Base-by-base conservation (phyloP, 306 rosid genomes). In the Vigna trinervia region DNA sequence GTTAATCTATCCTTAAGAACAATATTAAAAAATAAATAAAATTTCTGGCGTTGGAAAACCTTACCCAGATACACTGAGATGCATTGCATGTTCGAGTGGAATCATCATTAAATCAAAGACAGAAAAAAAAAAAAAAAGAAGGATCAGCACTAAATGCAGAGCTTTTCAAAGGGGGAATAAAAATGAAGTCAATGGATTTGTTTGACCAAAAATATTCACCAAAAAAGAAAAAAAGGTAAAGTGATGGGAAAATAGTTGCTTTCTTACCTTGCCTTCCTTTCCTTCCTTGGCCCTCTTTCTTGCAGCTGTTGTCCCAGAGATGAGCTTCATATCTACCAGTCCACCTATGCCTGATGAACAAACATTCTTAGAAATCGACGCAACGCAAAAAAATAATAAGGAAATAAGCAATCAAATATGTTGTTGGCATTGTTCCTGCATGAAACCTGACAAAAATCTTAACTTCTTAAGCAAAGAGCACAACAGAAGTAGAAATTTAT, bases 221-320 rank as follows among this genome's bases (percentile, higher is more conserved):
- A 12, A 8, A 56, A 28, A 47, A 66, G 41, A 30, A 57, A 46
- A 50, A 66, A 38, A 23, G 19, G 22, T 12, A 5, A 57, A 52
- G 4, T 11, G 12, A 12, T 13, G 77, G 8, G 67, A 56, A 22
- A 54, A 10, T 73, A 19, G 23, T 69, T 46, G 36, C 19, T 80
- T 50, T 19, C 84, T 30, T 76, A 90, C 97, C 97, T 90, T 92
- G 97, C 82, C 90, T 92, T 85, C 97, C 97, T 84, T 92, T 92
- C 86, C 97, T 92, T 73, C 89, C 90, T 48, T 92, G 97, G 23
- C 97, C 97, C 82, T 92, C 97, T 87, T 88, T 90, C 88, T 92
- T 92, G 87, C 91, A 85, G 79, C 93, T 90, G 75, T 92, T 92
- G 71, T 66, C 71, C 71, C 71, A 66, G 43, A 66, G 71, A 43